Evolutionary conservation across 441 rosid genomes (phyloP).

Genomic region (Syzygium malaccense): DNA sequence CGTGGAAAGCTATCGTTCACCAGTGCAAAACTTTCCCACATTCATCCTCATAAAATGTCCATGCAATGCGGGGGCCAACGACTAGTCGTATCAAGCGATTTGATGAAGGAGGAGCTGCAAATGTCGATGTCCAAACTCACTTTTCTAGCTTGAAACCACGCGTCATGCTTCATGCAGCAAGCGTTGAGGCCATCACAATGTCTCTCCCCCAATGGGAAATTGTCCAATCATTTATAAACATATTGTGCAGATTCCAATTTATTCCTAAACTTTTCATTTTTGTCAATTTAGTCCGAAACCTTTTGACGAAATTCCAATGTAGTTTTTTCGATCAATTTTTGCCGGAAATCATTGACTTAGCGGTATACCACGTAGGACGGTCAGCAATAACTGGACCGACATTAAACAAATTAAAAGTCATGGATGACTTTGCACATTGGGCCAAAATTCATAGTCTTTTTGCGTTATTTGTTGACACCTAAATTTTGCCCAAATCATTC

Average conservation of each 20-base stretch:
- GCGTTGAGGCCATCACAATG: fast-evolving
- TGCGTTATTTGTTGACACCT: no score
- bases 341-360: fast-evolving
- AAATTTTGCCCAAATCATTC: no score
- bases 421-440: fast-evolving
- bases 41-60: not conserved
- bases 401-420: not conserved
- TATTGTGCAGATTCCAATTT: not conserved
- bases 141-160: not conserved
- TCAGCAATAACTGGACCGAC: fast-evolving
- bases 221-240: not conserved
- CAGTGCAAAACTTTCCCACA: not conserved
- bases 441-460: not conserved
- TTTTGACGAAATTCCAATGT: not conserved
- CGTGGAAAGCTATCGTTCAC: not conserved
- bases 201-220: not conserved
- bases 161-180: not conserved
- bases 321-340: fast-evolving
- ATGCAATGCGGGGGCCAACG: not conserved
- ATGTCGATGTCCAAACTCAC: not conserved
- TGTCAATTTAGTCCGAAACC: fast-evolving
- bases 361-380: not conserved
- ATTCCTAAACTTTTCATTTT: not conserved
- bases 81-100: not conserved
- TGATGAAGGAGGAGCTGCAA: not conserved